These are phyloP conservation scores for Floccularia luteovirens DNA, from an alignment of 768 basidiomycete species.

Conservation along the genomic window DNA sequence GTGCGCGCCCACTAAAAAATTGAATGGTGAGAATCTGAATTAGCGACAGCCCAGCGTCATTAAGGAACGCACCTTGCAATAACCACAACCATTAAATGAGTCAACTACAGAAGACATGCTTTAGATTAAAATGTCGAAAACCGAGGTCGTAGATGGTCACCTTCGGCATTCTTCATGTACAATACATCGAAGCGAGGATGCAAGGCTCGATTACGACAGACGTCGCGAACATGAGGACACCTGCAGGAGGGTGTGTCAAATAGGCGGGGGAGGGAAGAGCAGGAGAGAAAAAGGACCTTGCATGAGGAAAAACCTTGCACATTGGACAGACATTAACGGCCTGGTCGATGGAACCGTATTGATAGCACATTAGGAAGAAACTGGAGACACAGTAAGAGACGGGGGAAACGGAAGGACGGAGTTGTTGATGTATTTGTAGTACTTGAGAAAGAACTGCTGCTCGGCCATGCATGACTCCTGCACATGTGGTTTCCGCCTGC, in stretches of 20 bases:
- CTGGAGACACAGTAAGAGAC: too few species aligned
- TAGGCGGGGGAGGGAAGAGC: slow-evolving; percentile 12
- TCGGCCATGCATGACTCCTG: slow-evolving; percentile 12
- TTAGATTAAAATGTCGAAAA: slow-evolving; percentile 4
- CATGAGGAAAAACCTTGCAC: slow-evolving; percentile 75
- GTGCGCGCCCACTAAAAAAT: slow-evolving; percentile 61
- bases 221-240: slow-evolving; percentile 70
- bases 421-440: slow-evolving; percentile 11
- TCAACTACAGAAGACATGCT: slow-evolving; percentile 41
- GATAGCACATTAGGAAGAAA: slow-evolving; percentile 80
- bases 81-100: slow-evolving; percentile 82
- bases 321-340: slow-evolving; percentile 66
- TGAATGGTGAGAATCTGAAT: slow-evolving; percentile 15
- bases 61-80: slow-evolving; percentile 64
- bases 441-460: slow-evolving; percentile 16
- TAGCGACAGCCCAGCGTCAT: slow-evolving; percentile 7
- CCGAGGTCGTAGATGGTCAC: slow-evolving; percentile 21
- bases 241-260: slow-evolving; percentile 24
- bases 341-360: slow-evolving; percentile 61
- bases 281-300: slow-evolving; percentile 36
- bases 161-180: slow-evolving; percentile 84
- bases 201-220: slow-evolving; percentile 64
- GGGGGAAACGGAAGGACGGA: slow-evolving; percentile 11
- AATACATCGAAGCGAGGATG: slow-evolving; percentile 77
- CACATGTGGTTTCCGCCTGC: slow-evolving; percentile 27